Evolutionary conservation across 257 asterid genomes (phyloP), one percentile per base, ranked within the genome.

Genomic region (Solanum tacnaense): DNA sequence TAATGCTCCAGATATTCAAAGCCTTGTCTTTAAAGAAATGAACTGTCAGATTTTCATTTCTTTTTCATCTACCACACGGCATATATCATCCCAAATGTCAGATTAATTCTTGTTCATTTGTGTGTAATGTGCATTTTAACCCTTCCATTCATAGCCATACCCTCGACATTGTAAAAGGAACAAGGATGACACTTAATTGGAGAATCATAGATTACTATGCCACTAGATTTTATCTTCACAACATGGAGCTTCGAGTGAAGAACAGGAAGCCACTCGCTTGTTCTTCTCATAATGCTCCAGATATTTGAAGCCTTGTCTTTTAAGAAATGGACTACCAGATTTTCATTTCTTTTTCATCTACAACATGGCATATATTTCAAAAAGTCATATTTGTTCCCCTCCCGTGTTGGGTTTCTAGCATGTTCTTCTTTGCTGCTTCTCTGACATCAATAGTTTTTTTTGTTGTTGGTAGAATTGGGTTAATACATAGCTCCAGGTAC

Each of bases 271-370:
- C 31, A 20, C 68, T 86, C 23, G 85, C 89, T 85, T 29, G 90
- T 52, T 89, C 92, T 89, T 91, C 91, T 91, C 91, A 91, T 86
- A 89, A 76, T 86, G 89, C 89, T 89, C 93, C 91, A 73, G 31
- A 91, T 67, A 91, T 58, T 39, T 34, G 71, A 68, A 25, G 89
- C 90, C 89, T 78, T 56, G 87, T 85, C 83, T 87, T 70, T 70
- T 46, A 44, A 81, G 70, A 72, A 72, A 85, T 89, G 89, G 85
- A 90, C 65, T 78, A 34, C 70, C 44, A 21, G 23, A 76, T 88
- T 88, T 39, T 71, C 85, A 49, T 67, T 79, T 86, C 39, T 81
- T 27, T 46, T 2, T 68, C 76, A 85, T 85, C 73, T 84, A 29
- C 75, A 2, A 25, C 41, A 41, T 16, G 83, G 91, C 90, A 85